Percentiles rank a stretch among this genome's conserved stretches.
Evolutionary conservation across 2,329 filamentous ascomycete species (phyloP).

Genomic region (Penicillium sp.): DNA sequence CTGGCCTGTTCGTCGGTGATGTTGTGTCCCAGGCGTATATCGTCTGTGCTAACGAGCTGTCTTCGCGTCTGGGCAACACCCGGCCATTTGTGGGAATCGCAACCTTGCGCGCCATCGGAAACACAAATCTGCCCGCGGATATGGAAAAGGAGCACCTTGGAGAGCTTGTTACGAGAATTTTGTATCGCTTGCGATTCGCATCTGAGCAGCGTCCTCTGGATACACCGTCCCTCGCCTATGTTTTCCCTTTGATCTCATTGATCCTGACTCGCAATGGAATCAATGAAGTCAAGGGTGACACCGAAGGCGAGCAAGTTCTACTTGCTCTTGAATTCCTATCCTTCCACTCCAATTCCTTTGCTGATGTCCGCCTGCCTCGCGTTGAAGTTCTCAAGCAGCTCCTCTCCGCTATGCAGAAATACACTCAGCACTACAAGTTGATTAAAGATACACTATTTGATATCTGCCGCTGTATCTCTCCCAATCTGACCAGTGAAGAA

Average conservation of each 20-base stretch:
- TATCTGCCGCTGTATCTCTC: constrained; percentile 77
- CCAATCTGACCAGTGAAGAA: constrained; percentile 73
- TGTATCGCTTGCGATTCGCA: constrained; percentile 86
- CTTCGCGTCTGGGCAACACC: constrained; percentile 70
- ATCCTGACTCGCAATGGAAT: constrained; percentile 78
- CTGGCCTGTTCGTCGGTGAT: constrained; percentile 77
- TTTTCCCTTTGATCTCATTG: constrained; percentile 75
- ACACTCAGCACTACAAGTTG: constrained; percentile 90
- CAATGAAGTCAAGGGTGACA: constrained; percentile 62
- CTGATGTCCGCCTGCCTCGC: constrained; percentile 73
- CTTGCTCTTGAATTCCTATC: constrained; percentile 84
- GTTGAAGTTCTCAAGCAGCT: constrained; percentile 69
- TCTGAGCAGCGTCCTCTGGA: constrained; percentile 95
- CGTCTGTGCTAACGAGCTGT: constrained; percentile 71
- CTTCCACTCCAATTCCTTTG: constrained; percentile 78
- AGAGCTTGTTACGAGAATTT: constrained; percentile 74
- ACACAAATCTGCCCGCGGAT: constrained; percentile 68
- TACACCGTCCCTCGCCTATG: constrained; percentile 79
- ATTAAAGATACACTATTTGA: constrained; percentile 91
- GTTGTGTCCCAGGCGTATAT: constrained; percentile 75
- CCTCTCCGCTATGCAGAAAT: constrained; percentile 79
- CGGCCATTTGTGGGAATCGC: constrained; percentile 84
- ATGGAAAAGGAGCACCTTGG: constrained; percentile 78
- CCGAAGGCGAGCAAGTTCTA: constrained; percentile 84
- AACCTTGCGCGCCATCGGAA: constrained; percentile 74